Evolutionary conservation across 1,284 basidiomycete genomes (phyloP).

Genomic region (Kwoniella shivajii): DNA sequence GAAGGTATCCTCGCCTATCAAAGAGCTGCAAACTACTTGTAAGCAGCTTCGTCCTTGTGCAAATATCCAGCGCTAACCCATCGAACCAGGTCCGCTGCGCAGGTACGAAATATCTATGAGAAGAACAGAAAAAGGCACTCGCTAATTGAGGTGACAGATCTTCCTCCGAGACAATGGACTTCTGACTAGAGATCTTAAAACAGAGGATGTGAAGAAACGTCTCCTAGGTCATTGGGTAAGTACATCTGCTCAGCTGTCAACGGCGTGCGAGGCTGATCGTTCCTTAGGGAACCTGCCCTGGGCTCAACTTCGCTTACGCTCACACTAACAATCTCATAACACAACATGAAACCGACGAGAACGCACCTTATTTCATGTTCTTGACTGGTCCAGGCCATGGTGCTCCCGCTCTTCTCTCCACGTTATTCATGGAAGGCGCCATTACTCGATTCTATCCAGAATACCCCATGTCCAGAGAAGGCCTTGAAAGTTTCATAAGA

Average conservation of each 20-base stretch:
- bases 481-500: constrained; percentile 60
- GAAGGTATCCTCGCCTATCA: constrained; percentile 54
- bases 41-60: constrained; percentile 15
- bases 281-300: constrained; percentile 57
- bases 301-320: constrained; percentile 74
- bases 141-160: constrained; percentile 60
- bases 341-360: constrained; percentile 54
- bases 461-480: constrained; percentile 66
- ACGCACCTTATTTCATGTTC: constrained; percentile 61
- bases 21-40: constrained; percentile 52
- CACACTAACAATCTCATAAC: constrained; percentile 73
- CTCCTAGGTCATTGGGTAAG: constrained; percentile 61
- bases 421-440: constrained; percentile 79
- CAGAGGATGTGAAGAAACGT: constrained; percentile 71
- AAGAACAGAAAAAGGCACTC: neutral
- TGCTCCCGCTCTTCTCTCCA: constrained; percentile 76
- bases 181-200: constrained; percentile 61
- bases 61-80: neutral
- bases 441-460: constrained; percentile 71
- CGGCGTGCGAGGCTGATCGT: neutral
- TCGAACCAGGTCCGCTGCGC: constrained; percentile 16
- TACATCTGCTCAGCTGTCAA: neutral
- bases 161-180: constrained; percentile 75
- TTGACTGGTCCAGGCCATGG: constrained; percentile 72
- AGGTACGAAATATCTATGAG: constrained; percentile 8